Evolutionary conservation across 768 basidiomycete genomes (phyloP).

Genomic region (Harrya chromipes): DNA sequence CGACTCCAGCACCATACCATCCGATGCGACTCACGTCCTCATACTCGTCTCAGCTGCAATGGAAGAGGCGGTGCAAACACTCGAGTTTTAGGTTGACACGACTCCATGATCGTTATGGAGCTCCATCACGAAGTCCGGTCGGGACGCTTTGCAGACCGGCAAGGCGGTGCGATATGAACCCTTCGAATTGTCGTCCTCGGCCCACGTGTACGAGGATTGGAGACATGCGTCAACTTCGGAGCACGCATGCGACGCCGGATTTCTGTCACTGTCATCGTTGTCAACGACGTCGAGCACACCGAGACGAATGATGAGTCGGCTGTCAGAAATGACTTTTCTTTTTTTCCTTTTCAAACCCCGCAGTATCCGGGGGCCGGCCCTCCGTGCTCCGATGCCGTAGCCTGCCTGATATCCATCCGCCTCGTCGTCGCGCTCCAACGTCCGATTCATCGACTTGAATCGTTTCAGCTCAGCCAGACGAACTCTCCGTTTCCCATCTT

Average conservation of each 20-base stretch:
- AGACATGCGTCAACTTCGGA: no score
- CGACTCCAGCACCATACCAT: background rate
- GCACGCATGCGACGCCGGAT: no score
- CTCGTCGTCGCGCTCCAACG: background rate
- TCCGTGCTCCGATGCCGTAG: no score
- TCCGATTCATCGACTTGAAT: background rate
- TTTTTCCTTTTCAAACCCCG: background rate
- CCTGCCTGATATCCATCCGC: no score
- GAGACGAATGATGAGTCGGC: background rate
- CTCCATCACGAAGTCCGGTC: background rate
- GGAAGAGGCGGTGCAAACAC: background rate
- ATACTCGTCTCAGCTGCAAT: background rate
- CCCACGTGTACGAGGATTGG: no score
- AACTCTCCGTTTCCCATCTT: no score
- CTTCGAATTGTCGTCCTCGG: no score
- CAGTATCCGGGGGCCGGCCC: conserved; percentile 9
- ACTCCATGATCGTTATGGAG: background rate
- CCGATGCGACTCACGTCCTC: background rate
- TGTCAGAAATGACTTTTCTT: background rate
- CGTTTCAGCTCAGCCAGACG: background rate
- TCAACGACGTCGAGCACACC: background rate
- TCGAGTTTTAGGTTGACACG: background rate
- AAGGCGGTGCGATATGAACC: no score
- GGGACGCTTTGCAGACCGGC: no score
- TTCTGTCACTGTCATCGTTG: background rate